A percentile compares a stretch with the other conserved stretches of the same genome.
phyloP scores from a whole-genome alignment of 31 red algal species.

The Bonnemaisonia californica region DNA sequence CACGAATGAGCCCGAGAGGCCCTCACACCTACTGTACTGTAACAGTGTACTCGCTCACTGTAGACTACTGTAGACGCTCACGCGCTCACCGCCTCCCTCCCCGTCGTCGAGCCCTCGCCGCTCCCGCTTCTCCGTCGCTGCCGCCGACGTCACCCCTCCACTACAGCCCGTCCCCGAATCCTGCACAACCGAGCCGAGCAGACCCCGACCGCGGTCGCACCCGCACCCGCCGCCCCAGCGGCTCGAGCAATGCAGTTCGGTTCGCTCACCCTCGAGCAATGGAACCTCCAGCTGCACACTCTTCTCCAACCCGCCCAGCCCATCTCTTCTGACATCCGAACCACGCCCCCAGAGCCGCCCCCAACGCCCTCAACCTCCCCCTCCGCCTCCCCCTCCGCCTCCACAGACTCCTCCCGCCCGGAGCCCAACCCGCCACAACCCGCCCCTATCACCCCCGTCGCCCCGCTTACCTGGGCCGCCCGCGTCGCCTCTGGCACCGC shows the following conservation, averaged over 20 bases:
- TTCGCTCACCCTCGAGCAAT: constrained; percentile 60
- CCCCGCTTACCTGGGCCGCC: constrained; percentile 56
- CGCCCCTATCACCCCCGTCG: neutral
- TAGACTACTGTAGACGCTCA: too few relatives aligned
- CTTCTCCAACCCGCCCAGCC: neutral
- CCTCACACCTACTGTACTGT: too few relatives aligned
- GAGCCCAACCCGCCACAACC: neutral
- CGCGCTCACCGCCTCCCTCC: too few relatives aligned
- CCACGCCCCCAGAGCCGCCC: constrained; percentile 1
- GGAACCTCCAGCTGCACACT: constrained; percentile 5
- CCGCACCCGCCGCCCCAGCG: neutral
- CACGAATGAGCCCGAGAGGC: too few relatives aligned
- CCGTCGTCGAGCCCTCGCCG: too few relatives aligned
- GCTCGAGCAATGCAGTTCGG: constrained; percentile 61
- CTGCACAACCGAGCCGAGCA: too few relatives aligned
- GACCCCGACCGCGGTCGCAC: neutral
- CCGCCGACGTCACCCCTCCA: too few relatives aligned
- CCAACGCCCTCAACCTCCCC: constrained; percentile 17
- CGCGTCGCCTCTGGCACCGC: constrained; percentile 27
- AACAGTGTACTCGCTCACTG: too few relatives aligned
- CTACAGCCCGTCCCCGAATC: too few relatives aligned
- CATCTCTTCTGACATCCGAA: constrained; percentile 3
- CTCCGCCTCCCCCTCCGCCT: neutral
- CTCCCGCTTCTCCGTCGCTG: too few relatives aligned
- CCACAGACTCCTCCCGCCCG: neutral